phyloP scores from a whole-genome alignment of 768 basidiomycete species.

The Pisolithus orientalis region DNA sequence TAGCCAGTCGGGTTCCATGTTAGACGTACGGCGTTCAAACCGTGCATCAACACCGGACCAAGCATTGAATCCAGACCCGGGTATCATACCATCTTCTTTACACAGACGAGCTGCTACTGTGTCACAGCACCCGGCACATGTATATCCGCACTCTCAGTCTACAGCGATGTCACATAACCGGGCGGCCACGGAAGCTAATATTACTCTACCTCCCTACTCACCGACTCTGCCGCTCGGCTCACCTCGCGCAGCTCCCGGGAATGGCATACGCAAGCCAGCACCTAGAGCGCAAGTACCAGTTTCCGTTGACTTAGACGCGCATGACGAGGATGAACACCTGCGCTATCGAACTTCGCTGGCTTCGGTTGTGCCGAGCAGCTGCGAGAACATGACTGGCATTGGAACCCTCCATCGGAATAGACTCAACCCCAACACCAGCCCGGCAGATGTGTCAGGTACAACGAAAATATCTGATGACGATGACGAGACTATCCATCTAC shows the following conservation, averaged over 20 bases:
- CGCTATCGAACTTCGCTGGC: slow-evolving; percentile 41
- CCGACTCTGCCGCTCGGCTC: slow-evolving; percentile 12
- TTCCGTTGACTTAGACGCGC: slow-evolving; percentile 42
- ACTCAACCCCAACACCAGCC: slow-evolving; percentile 17
- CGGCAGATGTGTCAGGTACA: slow-evolving; percentile 9
- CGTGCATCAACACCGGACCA: slow-evolving; percentile 28
- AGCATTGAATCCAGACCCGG: slow-evolving; percentile 15
- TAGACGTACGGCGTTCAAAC: slow-evolving; percentile 31
- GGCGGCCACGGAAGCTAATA: slow-evolving; percentile 28
- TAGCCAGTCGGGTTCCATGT: slow-evolving; percentile 30
- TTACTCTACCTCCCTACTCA: slow-evolving; percentile 13
- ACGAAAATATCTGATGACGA: slow-evolving; percentile 8
- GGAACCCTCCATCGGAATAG: slow-evolving; percentile 34
- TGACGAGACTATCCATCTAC: slow-evolving; percentile 12
- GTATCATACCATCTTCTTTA: slow-evolving; percentile 20
- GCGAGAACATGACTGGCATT: slow-evolving; percentile 63
- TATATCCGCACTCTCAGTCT: slow-evolving; percentile 9
- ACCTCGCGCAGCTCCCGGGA: slow-evolving; percentile 25
- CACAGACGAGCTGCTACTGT: slow-evolving; percentile 26
- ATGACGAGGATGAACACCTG: slow-evolving; percentile 26
- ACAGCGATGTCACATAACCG: slow-evolving; percentile 21
- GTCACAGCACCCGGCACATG: slow-evolving; percentile 18
- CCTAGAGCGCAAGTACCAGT: slow-evolving; percentile 59
- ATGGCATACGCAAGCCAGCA: slow-evolving; percentile 53
- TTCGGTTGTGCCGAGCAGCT: slow-evolving; percentile 45